phyloP scores from a whole-genome alignment of 2,329 filamentous ascomycete genomes.

The Aspergillus intermedius region DNA sequence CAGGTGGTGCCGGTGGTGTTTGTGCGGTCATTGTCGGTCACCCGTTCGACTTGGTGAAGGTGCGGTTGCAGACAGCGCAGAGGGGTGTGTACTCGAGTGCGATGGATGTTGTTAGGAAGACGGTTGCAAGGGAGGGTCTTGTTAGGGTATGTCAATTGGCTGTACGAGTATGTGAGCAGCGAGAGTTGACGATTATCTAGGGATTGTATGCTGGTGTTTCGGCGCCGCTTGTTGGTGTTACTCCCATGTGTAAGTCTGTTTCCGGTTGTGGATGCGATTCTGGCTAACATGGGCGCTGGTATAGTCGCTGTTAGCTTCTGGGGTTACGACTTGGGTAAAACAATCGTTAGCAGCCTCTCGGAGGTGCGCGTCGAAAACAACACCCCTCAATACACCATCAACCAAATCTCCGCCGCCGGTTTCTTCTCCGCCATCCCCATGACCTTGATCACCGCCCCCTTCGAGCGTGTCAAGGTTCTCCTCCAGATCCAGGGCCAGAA shows the following conservation, averaged over 20 bases:
- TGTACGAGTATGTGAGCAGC: neutral
- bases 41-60: conserved; percentile 96
- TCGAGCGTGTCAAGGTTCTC: conserved; percentile 97
- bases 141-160: conserved; percentile 39
- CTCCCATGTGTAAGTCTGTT: conserved; percentile 83
- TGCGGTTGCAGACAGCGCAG: conserved; percentile 92
- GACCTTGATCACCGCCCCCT: conserved; percentile 97
- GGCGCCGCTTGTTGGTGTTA: conserved; percentile 89
- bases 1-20: conserved; percentile 86
- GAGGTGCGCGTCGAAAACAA: conserved; percentile 57
- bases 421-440: conserved; percentile 98
- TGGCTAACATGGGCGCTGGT: neutral
- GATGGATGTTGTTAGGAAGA: conserved; percentile 85
- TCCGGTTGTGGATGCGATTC: neutral
- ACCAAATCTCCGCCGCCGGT: conserved; percentile 81
- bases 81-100: conserved; percentile 85
- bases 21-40: conserved; percentile 93
- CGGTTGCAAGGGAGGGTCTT: conserved; percentile 78
- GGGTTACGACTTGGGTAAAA: conserved; percentile 91
- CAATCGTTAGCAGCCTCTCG: conserved; percentile 66
- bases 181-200: conserved; percentile 28
- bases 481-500: conserved; percentile 96
- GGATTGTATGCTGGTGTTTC: conserved; percentile 96
- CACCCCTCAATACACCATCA: conserved; percentile 64
- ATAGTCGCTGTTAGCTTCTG: conserved; percentile 62